Conservation (phyloP, 2,329 filamentous ascomycete genomes). For the Didymella lethalis region DNA sequence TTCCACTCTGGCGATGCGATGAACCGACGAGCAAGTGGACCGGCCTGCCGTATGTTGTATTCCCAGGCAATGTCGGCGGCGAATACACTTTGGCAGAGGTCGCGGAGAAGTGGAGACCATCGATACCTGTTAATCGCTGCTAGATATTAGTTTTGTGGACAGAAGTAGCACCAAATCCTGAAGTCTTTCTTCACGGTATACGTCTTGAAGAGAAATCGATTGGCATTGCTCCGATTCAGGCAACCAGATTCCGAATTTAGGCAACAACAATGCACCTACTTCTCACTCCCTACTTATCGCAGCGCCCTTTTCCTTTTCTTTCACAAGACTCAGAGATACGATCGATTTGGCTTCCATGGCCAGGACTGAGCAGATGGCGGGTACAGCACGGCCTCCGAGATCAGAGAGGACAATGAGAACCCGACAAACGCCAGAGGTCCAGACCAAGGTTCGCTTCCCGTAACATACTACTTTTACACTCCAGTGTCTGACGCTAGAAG, state of each 20-base stretch:
- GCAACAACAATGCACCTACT: background rate
- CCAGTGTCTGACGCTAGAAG: background rate
- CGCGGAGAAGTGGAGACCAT: conserved; percentile 24
- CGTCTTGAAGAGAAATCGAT: too few species aligned
- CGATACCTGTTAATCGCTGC: conserved; percentile 25
- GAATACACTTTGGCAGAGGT: conserved; percentile 24
- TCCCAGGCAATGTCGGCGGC: conserved; percentile 65
- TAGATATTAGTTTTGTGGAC: background rate
- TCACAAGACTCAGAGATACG: background rate
- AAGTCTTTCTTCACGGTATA: too few species aligned
- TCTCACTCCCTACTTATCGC: background rate
- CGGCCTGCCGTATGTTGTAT: conserved; percentile 65
- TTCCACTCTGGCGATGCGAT: conserved; percentile 67
- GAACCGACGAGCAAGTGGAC: conserved; percentile 61
- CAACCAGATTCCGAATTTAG: background rate
- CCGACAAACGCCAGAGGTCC: background rate
- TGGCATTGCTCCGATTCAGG: background rate
- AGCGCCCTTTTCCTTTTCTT: background rate
- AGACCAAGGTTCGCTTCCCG: background rate
- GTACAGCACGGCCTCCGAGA: background rate
- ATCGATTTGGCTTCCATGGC: background rate
- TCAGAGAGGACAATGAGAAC: background rate
- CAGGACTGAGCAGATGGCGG: background rate
- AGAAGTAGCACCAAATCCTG: background rate
- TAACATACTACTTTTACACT: background rate